Percentiles rank a stretch among this genome's conserved stretches.
Evolutionary conservation across 305 asterid genomes (phyloP).

Genomic region (Nicotiana rustica): DNA sequence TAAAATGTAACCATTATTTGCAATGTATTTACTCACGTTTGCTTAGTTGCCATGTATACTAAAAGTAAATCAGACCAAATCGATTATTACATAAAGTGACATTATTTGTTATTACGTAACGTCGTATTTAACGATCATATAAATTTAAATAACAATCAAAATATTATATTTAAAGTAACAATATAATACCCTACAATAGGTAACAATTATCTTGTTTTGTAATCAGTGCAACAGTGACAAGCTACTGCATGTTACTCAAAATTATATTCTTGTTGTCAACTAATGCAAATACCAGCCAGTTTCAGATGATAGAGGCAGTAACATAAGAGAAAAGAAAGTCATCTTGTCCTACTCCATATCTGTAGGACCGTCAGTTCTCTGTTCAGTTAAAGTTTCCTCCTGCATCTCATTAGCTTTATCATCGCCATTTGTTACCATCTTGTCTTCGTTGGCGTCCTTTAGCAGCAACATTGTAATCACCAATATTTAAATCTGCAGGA

Average conservation of each 20-base stretch:
- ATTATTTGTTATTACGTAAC: no score
- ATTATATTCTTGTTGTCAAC: not conserved
- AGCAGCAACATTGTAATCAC: constrained; percentile 45
- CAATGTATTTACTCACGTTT: no score
- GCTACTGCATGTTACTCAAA: not conserved
- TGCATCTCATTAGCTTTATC: constrained; percentile 56
- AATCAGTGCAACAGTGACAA: not conserved
- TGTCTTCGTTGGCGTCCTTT: constrained; percentile 52
- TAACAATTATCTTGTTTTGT: no score
- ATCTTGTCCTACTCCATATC: constrained; percentile 84
- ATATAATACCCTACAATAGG: no score
- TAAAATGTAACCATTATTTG: no score
- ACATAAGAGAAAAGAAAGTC: not conserved
- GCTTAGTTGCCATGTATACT: no score
- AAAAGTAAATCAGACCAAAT: no score
- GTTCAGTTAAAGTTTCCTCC: constrained; percentile 54
- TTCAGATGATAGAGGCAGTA: not conserved
- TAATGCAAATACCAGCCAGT: not conserved
- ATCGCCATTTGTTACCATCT: constrained; percentile 58
- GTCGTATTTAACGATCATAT: no score
- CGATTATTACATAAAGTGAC: no score
- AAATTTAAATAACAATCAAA: no score
- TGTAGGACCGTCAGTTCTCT: constrained; percentile 62
- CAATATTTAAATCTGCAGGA: constrained; percentile 75
- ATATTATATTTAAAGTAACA: no score